A percentile compares a stretch with the other conserved stretches of the same genome.
These are phyloP conservation scores for Mucor indicus DNA, from an alignment of 371 early-diverging fungal genomes.

Conservation along the genomic window DNA sequence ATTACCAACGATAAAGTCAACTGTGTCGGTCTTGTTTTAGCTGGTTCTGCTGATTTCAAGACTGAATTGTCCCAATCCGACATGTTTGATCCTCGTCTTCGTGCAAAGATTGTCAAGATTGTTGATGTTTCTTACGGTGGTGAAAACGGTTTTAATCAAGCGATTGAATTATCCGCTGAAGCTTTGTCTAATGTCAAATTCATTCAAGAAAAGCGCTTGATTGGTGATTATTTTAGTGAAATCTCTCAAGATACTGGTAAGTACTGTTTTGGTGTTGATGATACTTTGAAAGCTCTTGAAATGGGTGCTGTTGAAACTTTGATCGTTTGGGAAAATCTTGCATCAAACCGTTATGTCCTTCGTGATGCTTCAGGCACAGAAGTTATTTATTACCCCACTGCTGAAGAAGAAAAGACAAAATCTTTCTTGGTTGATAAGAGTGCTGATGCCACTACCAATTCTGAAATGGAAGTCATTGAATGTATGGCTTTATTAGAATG, in stretches of 20 bases:
- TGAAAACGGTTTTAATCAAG: slow-evolving; percentile 99
- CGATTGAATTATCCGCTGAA: slow-evolving; percentile 95
- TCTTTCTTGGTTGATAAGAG: slow-evolving; percentile 55
- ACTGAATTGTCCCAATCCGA: slow-evolving; percentile 92
- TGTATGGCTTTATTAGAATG: slow-evolving; percentile 92
- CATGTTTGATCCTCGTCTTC: slow-evolving; percentile 91
- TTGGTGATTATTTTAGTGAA: slow-evolving; percentile 96
- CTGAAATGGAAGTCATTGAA: slow-evolving; percentile 41
- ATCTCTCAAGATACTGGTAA: slow-evolving; percentile 97
- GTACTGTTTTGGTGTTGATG: slow-evolving; percentile 97
- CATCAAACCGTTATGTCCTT: slow-evolving; percentile 70
- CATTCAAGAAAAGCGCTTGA: slow-evolving; percentile 97
- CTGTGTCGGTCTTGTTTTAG: slow-evolving; percentile 92
- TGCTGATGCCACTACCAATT: slow-evolving; percentile 20
- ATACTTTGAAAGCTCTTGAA: slow-evolving; percentile 96
- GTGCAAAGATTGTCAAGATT: slow-evolving; percentile 86
- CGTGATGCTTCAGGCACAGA: slow-evolving; percentile 73
- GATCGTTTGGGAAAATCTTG: slow-evolving; percentile 97
- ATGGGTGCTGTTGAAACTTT: slow-evolving; percentile 96
- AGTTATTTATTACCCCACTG: slow-evolving; percentile 70
- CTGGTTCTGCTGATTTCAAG: slow-evolving; percentile 99
- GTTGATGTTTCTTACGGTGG: slow-evolving; percentile 99
- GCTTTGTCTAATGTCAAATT: slow-evolving; percentile 98
- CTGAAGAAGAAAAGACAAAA: slow-evolving; percentile 82
- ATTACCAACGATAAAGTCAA: slow-evolving; percentile 58